Conservation (phyloP, 2,329 filamentous ascomycete genomes). For the Chrysosporium queenslandicum region DNA sequence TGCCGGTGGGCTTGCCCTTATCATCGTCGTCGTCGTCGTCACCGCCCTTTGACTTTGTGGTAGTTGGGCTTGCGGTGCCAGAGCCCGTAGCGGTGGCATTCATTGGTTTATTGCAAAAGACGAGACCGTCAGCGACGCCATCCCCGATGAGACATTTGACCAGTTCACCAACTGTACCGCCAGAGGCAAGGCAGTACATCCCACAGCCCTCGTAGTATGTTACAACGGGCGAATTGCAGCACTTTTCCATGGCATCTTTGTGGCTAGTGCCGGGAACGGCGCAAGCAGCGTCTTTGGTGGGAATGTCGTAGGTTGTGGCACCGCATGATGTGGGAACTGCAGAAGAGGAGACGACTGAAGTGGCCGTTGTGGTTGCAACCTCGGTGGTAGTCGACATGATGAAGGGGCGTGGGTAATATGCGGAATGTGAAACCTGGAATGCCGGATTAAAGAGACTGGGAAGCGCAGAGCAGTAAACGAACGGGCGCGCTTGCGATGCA, state of each 20-base stretch:
- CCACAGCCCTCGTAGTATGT: slow-evolving; percentile 42
- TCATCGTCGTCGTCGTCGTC: slow-evolving; percentile 2
- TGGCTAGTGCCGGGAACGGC: slow-evolving; percentile 6
- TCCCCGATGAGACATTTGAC: slow-evolving; percentile 34
- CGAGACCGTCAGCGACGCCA: slow-evolving; percentile 29
- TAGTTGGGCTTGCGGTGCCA: slow-evolving; percentile 19
- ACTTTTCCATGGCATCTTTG: slow-evolving; percentile 34
- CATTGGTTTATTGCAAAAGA: slow-evolving; percentile 39
- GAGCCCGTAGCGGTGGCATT: slow-evolving; percentile 33
- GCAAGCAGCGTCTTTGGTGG: slow-evolving; percentile 10
- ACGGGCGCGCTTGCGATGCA: background rate
- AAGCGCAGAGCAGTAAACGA: background rate
- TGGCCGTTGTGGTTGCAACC: background rate
- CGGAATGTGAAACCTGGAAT: background rate
- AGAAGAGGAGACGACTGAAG: background rate
- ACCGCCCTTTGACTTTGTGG: background rate
- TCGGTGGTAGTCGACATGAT: slow-evolving; percentile 5
- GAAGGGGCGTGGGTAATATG: background rate
- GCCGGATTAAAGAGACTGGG: background rate
- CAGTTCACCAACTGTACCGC: slow-evolving; percentile 31
- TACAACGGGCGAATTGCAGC: slow-evolving; percentile 39
- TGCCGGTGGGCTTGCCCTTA: slow-evolving; percentile 1
- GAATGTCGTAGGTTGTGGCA: slow-evolving; percentile 9
- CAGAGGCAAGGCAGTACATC: slow-evolving; percentile 42
- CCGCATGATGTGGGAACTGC: slow-evolving; percentile 7